These are phyloP conservation scores for Kwoniella bestiolae DNA, from an alignment of 768 basidiomycete species.

Conservation along the genomic window DNA sequence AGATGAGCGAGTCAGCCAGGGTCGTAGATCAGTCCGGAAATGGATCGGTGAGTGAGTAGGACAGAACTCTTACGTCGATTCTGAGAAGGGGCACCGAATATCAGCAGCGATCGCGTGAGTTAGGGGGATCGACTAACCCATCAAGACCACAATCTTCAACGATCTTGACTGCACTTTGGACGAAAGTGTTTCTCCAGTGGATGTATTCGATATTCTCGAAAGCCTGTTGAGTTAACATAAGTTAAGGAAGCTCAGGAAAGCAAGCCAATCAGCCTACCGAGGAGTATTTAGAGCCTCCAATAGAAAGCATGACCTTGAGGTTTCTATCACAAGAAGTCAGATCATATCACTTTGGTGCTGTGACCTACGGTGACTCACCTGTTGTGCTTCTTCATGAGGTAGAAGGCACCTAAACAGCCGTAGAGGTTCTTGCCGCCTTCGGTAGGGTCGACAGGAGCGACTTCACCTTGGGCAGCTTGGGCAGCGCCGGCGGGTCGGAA, in stretches of 20 bases:
- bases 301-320: slow-evolving; percentile 71
- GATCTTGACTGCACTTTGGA: slow-evolving; percentile 72
- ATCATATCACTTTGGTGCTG: background rate
- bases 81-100: background rate
- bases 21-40: too few species aligned
- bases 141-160: slow-evolving; percentile 91
- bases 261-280: slow-evolving; percentile 9
- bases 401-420: slow-evolving; percentile 92
- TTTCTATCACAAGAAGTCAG: slow-evolving; percentile 58
- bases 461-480: slow-evolving; percentile 78
- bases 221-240: slow-evolving; percentile 57
- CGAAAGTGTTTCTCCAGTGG: slow-evolving; percentile 71
- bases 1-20: background rate
- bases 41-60: too few species aligned
- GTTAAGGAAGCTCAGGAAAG: background rate
- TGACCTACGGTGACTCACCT: slow-evolving; percentile 58
- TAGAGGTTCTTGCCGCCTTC: slow-evolving; percentile 87
- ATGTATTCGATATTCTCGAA: slow-evolving; percentile 78
- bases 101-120: background rate
- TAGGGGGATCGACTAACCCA: slow-evolving; percentile 59
- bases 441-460: slow-evolving; percentile 97
- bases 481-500: slow-evolving; percentile 59
- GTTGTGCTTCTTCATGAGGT: slow-evolving; percentile 82
- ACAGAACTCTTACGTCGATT: slow-evolving; percentile 29
- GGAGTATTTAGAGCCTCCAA: slow-evolving; percentile 73